phyloP scores from a whole-genome alignment of 345 rosid genomes.

The Mallotus nudiflorus region DNA sequence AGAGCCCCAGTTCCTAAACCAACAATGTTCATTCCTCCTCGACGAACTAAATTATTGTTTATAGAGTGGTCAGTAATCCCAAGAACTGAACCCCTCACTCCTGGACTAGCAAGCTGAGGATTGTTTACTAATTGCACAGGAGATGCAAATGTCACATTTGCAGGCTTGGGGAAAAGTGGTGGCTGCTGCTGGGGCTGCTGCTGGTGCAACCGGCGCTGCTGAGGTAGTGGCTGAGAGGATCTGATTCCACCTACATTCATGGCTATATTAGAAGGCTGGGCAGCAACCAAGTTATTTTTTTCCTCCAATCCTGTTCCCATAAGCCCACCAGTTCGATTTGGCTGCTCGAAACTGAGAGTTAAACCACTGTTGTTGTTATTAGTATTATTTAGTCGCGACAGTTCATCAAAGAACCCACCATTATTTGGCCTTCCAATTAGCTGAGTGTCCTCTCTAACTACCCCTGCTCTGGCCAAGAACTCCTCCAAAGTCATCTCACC shows the following conservation, averaged over 20 bases:
- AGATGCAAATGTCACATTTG: conserved; percentile 56
- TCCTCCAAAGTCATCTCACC: conserved; percentile 39
- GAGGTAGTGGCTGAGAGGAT: conserved; percentile 34
- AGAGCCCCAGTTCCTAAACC: conserved; percentile 41
- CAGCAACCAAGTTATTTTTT: conserved; percentile 28
- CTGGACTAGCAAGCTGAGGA: conserved; percentile 46
- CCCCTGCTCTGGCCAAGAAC: conserved; percentile 36
- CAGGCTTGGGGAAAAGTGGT: conserved; percentile 69
- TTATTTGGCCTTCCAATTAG: conserved; percentile 37
- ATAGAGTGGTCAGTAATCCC: conserved; percentile 44
- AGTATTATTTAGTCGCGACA: conserved; percentile 22
- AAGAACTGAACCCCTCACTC: conserved; percentile 32
- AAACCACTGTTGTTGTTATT: conserved; percentile 40
- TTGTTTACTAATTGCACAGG: conserved; percentile 38
- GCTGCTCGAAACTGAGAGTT: conserved; percentile 59
- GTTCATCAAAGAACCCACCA: conserved; percentile 47
- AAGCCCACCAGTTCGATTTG: conserved; percentile 45
- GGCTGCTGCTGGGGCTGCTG: conserved; percentile 39
- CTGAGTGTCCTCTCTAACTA: conserved; percentile 30
- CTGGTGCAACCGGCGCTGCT: conserved; percentile 14
- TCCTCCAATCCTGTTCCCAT: conserved; percentile 28
- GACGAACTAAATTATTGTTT: conserved; percentile 42
- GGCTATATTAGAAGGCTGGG: conserved; percentile 47
- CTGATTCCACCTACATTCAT: conserved; percentile 48
- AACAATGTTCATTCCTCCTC: conserved; percentile 42